Evolutionary conservation across 2,329 filamentous ascomycete genomes (phyloP), one percentile per base, ranked within the genome.

Genomic region (Curvularia sp.): DNA sequence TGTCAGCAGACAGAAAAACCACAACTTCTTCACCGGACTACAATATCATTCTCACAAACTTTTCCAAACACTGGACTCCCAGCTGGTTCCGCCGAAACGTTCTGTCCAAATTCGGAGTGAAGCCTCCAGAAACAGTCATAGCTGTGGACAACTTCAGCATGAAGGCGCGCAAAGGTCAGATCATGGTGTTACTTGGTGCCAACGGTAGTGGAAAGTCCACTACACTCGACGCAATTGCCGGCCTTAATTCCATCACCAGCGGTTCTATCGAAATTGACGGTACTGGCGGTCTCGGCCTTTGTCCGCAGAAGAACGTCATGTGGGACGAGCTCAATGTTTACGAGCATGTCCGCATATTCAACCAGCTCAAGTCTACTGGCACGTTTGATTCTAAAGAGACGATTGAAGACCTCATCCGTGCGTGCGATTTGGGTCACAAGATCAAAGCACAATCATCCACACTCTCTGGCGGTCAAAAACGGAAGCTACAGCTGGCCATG

Each of bases 171-270:
- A 86, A 88, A 62, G 93, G 93, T 0, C 89, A 96, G 67, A 96
- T 97, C 52, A 85, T 96, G 71, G 91, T 93, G 1, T 81, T 97
- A 0, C 84, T 97, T 0, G 93, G 93, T 38, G 92, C 93, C 5
- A 97, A 97, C 72, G 93, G 93, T 18, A 92, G 88, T 67, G 93
- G 93, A 35, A 97, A 97, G 75, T 93, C 89, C 53, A 97, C 93
- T 0, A 96, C 93, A 0, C 83, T 97, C 4, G 92, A 97, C 71
- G 89, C 90, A 5, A 93, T 97, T 63, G 90, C 92, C 10, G 93
- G 93, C 3, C 84, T 94, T 50, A 92, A 89, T 67, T 90, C 86
- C 44, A 83, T 94, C 22, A 92, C 91, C 0, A 87, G 85, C 57
- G 93, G 93, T 2, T 83, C 83, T 3, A 95, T 97, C 64, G 86